Evolutionary conservation across 345 rosid species (phyloP).

Genomic region (Erodium maritimum): DNA sequence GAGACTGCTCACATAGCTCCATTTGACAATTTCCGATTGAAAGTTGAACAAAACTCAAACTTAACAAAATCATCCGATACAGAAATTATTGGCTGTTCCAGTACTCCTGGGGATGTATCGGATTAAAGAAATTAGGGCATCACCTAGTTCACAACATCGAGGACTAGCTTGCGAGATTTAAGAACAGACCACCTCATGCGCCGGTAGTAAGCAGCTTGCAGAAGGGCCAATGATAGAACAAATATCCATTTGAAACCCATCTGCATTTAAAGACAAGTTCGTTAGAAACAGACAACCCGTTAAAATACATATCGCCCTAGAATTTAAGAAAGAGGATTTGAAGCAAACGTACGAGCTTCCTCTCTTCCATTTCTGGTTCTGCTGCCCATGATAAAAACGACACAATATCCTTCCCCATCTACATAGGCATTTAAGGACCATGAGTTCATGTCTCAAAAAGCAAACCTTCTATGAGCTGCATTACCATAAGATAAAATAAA

Average conservation of each 20-base stretch:
- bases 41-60: background rate
- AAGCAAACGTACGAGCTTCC: constrained; percentile 58
- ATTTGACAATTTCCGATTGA: too few relatives aligned
- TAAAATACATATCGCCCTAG: background rate
- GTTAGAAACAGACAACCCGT: too few relatives aligned
- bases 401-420: constrained; percentile 99
- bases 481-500: constrained; percentile 10
- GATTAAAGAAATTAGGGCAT: background rate
- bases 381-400: constrained; percentile 95
- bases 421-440: constrained; percentile 6
- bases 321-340: background rate
- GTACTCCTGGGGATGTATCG: background rate
- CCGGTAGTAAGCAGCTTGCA: constrained; percentile 88
- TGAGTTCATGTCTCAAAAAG: too few relatives aligned
- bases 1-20: background rate
- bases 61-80: background rate
- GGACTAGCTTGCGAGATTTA: constrained; percentile 77
- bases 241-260: constrained; percentile 99
- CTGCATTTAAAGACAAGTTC: constrained; percentile 27
- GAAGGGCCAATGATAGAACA: constrained; percentile 75
- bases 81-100: background rate
- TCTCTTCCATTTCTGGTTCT: constrained; percentile 99
- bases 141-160: constrained; percentile 79
- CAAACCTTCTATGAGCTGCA: too few relatives aligned
- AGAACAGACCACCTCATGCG: constrained; percentile 88